Evolutionary conservation across 805 yeast species (phyloP), one percentile per base, ranked within the genome.

Genomic region (Lachancea meyersii): DNA sequence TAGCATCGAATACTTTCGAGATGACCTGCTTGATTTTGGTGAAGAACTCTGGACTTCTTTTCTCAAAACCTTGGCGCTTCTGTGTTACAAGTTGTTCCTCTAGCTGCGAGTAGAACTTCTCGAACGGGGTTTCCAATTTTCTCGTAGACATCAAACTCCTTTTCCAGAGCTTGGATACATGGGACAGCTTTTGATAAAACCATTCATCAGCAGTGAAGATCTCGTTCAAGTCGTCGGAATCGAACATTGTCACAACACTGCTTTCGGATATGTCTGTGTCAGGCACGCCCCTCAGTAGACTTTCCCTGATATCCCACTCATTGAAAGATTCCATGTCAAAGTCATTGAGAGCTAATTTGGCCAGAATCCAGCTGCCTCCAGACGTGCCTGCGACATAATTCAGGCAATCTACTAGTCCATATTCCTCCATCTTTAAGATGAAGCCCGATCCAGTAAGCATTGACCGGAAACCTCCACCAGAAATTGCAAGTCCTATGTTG

Each of bases 301-400:
- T 75, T 10, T 69, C 68, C 16, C 63, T 60, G 10, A 76, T 51
- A 39, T 65, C 61, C 80, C 79, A 71, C 5, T 60, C 57, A 4
- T 61, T 45, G 19, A 61, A 46, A 4, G 45, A 43, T n/a, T 68
- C 50, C 1, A 68, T 51, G 14, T 61, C 48, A 53, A 69, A 72
- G 48, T 69, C 68, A 48, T 71, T 59, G 11, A 68, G 41, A 5
- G 67, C 56, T 23, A 73, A 48, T 17, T 75, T 72, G 35, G 81
- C 73, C 1, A 82, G 75, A 7, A 79, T 60, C 88, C 89, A 82
- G 35, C 82, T 73, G 0, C 88, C 89, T 1, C 88, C 88, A 2
- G 86, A 79, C 1, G 80, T 71, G 0, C 87, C 87, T 0, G 77
- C 72, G 9, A 82, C 65, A 54, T 82, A 81, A 13, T 73, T 63